A percentile compares a stretch with the other conserved stretches of the same genome.
These are phyloP conservation scores for Microbotryomycetes sp. DNA, from an alignment of 1,284 basidiomycete species.

Conservation along the genomic window DNA sequence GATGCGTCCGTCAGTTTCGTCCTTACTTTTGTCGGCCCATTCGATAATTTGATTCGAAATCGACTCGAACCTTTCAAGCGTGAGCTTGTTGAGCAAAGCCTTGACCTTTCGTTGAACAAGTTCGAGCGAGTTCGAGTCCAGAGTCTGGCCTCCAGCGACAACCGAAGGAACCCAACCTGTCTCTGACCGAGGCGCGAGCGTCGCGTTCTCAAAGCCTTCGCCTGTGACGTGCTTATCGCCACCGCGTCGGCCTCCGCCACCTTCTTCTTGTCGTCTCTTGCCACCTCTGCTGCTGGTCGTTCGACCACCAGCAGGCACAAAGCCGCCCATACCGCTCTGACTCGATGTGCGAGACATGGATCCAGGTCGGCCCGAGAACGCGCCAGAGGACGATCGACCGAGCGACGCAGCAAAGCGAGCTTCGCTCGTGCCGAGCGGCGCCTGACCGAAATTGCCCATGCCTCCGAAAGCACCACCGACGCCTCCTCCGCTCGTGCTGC, in stretches of 20 bases:
- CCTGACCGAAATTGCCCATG: conserved; percentile 68
- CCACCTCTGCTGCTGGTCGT: conserved; percentile 64
- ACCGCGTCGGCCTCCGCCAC: conserved; percentile 38
- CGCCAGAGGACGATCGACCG: conserved; percentile 36
- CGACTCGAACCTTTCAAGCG: conserved; percentile 92
- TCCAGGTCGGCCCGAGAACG: conserved; percentile 42
- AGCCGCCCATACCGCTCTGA: conserved; percentile 51
- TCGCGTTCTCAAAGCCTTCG: conserved; percentile 41
- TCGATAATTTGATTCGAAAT: conserved; percentile 86
- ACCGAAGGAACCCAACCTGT: conserved; percentile 67
- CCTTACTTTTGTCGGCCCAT: conserved; percentile 89
- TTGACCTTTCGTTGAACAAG: conserved; percentile 92
- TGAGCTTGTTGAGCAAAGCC: conserved; percentile 87
- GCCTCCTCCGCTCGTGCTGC: conserved; percentile 45
- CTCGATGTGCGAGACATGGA: conserved; percentile 66
- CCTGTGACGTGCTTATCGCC: conserved; percentile 48
- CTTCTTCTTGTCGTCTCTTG: conserved; percentile 41
- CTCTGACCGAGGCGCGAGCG: conserved; percentile 46
- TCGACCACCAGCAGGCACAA: conserved; percentile 45
- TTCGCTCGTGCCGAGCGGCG: conserved; percentile 50
- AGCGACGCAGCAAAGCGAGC: conserved; percentile 57
- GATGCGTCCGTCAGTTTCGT: conserved; percentile 87
- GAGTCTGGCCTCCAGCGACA: conserved; percentile 33
- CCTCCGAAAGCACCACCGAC: conserved; percentile 50
- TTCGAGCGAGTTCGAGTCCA: conserved; percentile 27